Evolutionary conservation across 2,329 filamentous ascomycete genomes (phyloP), one percentile per base, ranked within the genome.

Genomic region (Alternaria ethzedia): DNA sequence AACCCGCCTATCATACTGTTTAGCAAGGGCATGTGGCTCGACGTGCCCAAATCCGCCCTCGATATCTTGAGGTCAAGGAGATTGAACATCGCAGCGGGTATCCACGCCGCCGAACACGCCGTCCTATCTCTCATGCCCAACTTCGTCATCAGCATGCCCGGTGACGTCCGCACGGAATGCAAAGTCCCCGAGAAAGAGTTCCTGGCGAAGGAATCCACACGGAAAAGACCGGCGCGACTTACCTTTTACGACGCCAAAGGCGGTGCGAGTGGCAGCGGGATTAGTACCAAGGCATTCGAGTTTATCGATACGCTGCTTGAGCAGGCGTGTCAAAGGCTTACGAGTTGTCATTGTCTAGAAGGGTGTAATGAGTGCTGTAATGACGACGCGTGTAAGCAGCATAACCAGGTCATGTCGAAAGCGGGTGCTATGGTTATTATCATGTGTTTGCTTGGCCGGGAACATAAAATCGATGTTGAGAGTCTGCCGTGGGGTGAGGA

Each of bases 191-290:
- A 91, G 63, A 98, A 98, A 79, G 95, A 98, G 79, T 93, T 97
- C 66, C 89, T 92, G 1, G 88, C 88, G 70, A 83, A 85, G 57
- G 88, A 91, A 73, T 89, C 88, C 0, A 82, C 83, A 26, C 87
- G 94, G 28, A 97, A 97, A 81, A 86, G 96, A 5, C 96, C 95
- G 0, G 96, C 94, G 0, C 85, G 96, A 1, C 81, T 99, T 51
- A 97, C 93, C 0, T 97, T 99, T 74, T 99, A 98, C 80, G 96
- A 98, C 77, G 91, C 93, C 3, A 97, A 97, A 80, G 96, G 96
- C 8, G 95, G 95, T 0, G 86, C 91, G 0, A 87, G 88, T 46
- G 95, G 95, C 0, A 91, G 89, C 0, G 96, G 96, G 0, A 96
- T 97, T 70, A 93, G 91, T 65, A 92, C 91, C 43, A 97, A 97